Evolutionary conservation across 2,329 filamentous ascomycete genomes (phyloP).

Genomic region (Fusarium graminum): DNA sequence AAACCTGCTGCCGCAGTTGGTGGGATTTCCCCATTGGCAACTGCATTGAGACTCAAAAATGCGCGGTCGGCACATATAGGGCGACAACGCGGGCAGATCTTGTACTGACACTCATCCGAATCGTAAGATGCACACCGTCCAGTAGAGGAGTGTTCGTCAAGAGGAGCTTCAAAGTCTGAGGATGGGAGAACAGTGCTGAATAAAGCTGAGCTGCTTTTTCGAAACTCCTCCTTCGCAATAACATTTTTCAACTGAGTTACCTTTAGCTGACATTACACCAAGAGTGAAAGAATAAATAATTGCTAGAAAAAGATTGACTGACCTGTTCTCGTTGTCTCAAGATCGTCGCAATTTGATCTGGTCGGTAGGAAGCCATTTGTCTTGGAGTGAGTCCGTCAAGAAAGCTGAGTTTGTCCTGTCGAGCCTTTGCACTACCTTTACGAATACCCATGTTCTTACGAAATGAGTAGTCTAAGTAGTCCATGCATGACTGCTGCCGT

Average conservation of each 20-base stretch:
- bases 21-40: constrained; percentile 64
- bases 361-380: constrained; percentile 60
- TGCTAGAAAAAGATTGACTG: constrained; percentile 25
- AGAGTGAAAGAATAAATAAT: neutral
- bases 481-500: constrained; percentile 50
- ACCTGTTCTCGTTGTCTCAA: constrained; percentile 66
- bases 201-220: constrained; percentile 43
- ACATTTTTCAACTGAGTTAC: constrained; percentile 40
- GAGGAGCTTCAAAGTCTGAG: constrained; percentile 29
- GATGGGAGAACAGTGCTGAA: constrained; percentile 35
- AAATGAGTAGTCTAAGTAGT: constrained; percentile 53
- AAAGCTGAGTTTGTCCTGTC: constrained; percentile 60
- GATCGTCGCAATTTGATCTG: constrained; percentile 61
- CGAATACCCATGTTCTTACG: constrained; percentile 53
- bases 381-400: constrained; percentile 60
- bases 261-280: neutral
- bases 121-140: constrained; percentile 57
- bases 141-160: constrained; percentile 40
- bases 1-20: constrained; percentile 65
- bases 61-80: constrained; percentile 58
- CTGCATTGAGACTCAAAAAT: constrained; percentile 64
- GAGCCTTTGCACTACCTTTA: constrained; percentile 56
- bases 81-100: constrained; percentile 64
- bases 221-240: constrained; percentile 50
- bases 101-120: constrained; percentile 63